Conservation (phyloP, 192 early-diverging fungal species). For the Umbelopsis sp. region DNA sequence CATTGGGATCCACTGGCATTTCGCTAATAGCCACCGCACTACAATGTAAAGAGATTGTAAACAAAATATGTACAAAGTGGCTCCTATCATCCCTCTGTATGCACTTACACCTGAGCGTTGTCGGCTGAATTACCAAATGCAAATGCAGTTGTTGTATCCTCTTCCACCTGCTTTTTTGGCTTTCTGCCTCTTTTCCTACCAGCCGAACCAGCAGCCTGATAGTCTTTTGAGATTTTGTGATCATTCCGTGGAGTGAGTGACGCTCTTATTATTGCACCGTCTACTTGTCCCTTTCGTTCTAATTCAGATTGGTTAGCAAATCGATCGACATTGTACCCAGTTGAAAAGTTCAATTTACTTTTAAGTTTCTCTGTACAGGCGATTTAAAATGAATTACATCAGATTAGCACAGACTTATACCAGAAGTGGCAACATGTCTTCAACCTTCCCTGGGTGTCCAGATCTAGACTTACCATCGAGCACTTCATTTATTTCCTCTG, state of each 20-base stretch:
- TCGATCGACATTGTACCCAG: not conserved
- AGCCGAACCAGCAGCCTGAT: not conserved
- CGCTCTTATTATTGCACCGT: slow-evolving; percentile 2
- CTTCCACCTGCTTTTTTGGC: not conserved
- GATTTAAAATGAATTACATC: not conserved
- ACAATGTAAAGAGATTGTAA: not conserved
- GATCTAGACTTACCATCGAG: slow-evolving; percentile 28
- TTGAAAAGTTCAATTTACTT: not conserved
- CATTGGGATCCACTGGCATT: slow-evolving; percentile 78
- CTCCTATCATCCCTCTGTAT: not conserved
- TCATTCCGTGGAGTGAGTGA: slow-evolving; percentile 11
- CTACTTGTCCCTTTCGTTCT: slow-evolving; percentile 1
- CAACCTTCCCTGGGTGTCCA: slow-evolving; percentile 19
- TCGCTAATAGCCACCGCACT: slow-evolving; percentile 36
- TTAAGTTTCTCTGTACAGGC: not conserved
- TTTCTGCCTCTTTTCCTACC: slow-evolving; percentile 17
- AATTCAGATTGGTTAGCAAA: not conserved
- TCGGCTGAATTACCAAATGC: slow-evolving; percentile 26
- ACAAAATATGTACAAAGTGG: not conserved
- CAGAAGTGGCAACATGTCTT: slow-evolving; percentile 16
- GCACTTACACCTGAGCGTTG: slow-evolving; percentile 34
- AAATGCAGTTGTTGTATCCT: not conserved
- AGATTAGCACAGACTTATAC: not conserved
- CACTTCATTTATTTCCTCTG: slow-evolving; percentile 35
- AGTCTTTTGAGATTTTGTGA: not conserved